Evolutionary conservation across 2,329 filamentous ascomycete species (phyloP).

Genomic region (Botryotinia convoluta): DNA sequence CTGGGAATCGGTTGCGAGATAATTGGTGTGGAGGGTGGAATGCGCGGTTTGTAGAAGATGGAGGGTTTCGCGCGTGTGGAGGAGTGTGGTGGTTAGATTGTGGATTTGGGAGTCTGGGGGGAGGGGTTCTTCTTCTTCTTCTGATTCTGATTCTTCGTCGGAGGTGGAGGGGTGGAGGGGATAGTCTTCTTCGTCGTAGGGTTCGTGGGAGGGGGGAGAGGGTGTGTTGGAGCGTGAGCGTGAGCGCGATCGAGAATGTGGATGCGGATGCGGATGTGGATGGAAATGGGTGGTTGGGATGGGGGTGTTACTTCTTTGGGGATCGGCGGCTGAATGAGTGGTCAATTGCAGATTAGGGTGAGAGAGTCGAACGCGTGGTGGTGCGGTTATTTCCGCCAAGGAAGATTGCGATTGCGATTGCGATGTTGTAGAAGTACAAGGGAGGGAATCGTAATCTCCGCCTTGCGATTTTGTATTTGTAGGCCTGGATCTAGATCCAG

Average conservation of each 20-base stretch:
- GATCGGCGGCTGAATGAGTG: neutral
- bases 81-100: constrained; percentile 8
- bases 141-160: neutral
- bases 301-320: neutral
- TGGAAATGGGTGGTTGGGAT: neutral
- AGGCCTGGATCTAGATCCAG: neutral
- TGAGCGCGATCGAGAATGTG: neutral
- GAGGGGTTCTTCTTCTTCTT: neutral
- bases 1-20: constrained; percentile 52
- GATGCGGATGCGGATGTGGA: neutral
- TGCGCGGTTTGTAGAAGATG: constrained; percentile 59
- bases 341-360: neutral
- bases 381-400: neutral
- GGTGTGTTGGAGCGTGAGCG: neutral
- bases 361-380: constrained; percentile 6
- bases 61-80: constrained; percentile 33
- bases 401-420: neutral
- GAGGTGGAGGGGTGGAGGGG: neutral
- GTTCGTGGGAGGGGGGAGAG: neutral
- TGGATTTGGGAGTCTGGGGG: neutral
- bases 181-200: neutral
- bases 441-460: neutral
- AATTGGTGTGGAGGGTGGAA: constrained; percentile 51
- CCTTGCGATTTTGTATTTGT: neutral
- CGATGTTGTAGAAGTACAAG: neutral